These are phyloP conservation scores for Aspergillus melleus DNA, from an alignment of 2,329 filamentous ascomycete species.

Conservation along the genomic window DNA sequence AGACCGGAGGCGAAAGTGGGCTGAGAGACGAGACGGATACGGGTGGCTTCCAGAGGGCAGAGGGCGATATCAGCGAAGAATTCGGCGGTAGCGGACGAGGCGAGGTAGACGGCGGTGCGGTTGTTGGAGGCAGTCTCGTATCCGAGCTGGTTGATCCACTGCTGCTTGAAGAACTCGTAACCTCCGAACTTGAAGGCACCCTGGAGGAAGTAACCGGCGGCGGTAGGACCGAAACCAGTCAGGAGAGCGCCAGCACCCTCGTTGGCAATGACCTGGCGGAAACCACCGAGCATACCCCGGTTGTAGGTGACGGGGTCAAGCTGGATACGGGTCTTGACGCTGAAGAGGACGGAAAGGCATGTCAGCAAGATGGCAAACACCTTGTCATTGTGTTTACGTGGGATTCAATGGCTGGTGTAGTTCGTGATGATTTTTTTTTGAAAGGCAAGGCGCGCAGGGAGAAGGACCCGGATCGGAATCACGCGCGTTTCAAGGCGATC, in stretches of 20 bases:
- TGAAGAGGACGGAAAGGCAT: conserved; percentile 43
- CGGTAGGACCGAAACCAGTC: conserved; percentile 82
- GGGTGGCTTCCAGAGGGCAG: conserved; percentile 88
- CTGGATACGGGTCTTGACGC: conserved; percentile 95
- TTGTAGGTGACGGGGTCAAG: conserved; percentile 89
- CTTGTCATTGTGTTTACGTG: background rate
- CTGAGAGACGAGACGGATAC: conserved; percentile 89
- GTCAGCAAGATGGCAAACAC: conserved; percentile 11
- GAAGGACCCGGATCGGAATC: conserved; percentile 15
- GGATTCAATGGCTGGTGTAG: background rate
- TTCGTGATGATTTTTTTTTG: background rate
- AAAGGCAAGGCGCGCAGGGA: background rate
- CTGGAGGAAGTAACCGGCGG: conserved; percentile 90
- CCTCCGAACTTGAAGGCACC: conserved; percentile 92
- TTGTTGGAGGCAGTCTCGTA: conserved; percentile 75
- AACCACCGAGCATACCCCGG: conserved; percentile 80
- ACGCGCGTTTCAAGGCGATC: conserved; percentile 10
- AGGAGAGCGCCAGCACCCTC: conserved; percentile 85
- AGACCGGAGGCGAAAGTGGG: conserved; percentile 82
- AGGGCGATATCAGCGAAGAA: conserved; percentile 69
- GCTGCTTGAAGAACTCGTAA: conserved; percentile 96
- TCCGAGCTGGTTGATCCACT: conserved; percentile 77
- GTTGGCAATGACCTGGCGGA: conserved; percentile 78
- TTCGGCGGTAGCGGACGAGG: conserved; percentile 60
- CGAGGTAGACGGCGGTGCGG: conserved; percentile 79